Base-by-base conservation (phyloP, 805 yeast species). In the Yarrowia sp. region DNA sequence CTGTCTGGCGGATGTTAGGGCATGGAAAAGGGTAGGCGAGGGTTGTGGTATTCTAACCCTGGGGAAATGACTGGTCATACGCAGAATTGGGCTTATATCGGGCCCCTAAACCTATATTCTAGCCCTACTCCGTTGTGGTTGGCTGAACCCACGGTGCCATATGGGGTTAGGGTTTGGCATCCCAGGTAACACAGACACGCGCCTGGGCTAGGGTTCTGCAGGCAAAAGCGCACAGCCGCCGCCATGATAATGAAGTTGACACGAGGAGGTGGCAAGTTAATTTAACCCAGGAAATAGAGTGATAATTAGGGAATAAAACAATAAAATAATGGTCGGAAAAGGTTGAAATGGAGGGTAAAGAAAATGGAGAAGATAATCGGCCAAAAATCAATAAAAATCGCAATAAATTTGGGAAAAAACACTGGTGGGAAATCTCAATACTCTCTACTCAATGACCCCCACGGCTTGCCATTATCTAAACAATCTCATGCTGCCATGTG, bases 401-500 rank as follows among this genome's bases (percentile, higher is more conserved):
- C 4, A 8, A 8, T 26, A 26, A 26, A 26, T 5, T 26, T 8
- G 8, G 30, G 8, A 26, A 26, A 26, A 26, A 26, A 26, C 30
- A 26, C n/a, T n/a, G n/a, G n/a, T n/a, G 30, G 30, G 30, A 26
- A 26, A 26, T 26, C 30, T 26, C 30, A 5, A 26, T 8, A 26
- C 30, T 26, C 30, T n/a, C 30, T 26, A 4, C 30, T 8, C 4
- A 4, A 26, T 8, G 30, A 26, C 30, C 4, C 30, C 30, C 22
- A 28, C 21, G 3, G 41, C 21, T n/a, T n/a, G n/a, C n/a, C n/a
- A 21, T 38, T 54, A 54, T 54, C 61, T 54, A 54, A 36, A 36
- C 46, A n/a, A 54, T 54, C 61, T 36, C 44, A 36, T 54, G 46
- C 61, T 54, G 61, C 61, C 61, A 54, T 46, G 61, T 54, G 36